A percentile compares a stretch with the other conserved stretches of the same genome.
Evolutionary conservation across 371 early-diverging fungal genomes (phyloP).

Genomic region (Umbelopsis sp.): DNA sequence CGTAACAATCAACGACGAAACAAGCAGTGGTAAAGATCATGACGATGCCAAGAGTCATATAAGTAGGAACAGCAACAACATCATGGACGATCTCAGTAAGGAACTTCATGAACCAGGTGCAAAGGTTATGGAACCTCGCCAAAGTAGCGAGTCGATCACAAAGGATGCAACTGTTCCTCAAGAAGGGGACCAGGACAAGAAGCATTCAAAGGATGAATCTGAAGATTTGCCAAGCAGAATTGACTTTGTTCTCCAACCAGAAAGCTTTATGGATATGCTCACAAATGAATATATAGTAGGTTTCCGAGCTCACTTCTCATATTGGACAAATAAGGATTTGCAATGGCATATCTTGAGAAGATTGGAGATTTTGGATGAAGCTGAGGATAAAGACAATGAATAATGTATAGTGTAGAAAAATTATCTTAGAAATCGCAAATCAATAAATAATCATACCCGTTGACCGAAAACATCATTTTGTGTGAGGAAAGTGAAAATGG

Average conservation of each 20-base stretch:
- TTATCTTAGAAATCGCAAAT: too few species aligned
- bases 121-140: conserved; percentile 36
- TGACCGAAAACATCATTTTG: too few species aligned
- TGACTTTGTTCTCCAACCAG: conserved; percentile 51
- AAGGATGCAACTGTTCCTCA: conserved; percentile 35
- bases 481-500: too few species aligned
- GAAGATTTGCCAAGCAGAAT: conserved; percentile 31
- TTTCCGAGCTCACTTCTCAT: conserved; percentile 53
- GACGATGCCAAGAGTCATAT: background rate
- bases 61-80: conserved; percentile 19
- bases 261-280: conserved; percentile 56
- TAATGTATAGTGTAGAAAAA: background rate
- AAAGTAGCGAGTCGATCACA: conserved; percentile 38
- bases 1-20: background rate
- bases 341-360: conserved; percentile 52
- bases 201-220: conserved; percentile 21
- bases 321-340: conserved; percentile 57
- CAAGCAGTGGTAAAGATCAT: background rate
- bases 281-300: conserved; percentile 56
- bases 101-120: conserved; percentile 44
- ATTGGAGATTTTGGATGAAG: conserved; percentile 32
- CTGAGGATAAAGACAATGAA: too few species aligned
- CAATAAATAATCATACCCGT: too few species aligned
- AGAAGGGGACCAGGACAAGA: conserved; percentile 23
- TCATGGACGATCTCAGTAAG: conserved; percentile 38